A percentile compares a stretch with the other conserved stretches of the same genome.
phyloP scores from a whole-genome alignment of 1,139 yeast genomes.

The Pichia sp. region DNA sequence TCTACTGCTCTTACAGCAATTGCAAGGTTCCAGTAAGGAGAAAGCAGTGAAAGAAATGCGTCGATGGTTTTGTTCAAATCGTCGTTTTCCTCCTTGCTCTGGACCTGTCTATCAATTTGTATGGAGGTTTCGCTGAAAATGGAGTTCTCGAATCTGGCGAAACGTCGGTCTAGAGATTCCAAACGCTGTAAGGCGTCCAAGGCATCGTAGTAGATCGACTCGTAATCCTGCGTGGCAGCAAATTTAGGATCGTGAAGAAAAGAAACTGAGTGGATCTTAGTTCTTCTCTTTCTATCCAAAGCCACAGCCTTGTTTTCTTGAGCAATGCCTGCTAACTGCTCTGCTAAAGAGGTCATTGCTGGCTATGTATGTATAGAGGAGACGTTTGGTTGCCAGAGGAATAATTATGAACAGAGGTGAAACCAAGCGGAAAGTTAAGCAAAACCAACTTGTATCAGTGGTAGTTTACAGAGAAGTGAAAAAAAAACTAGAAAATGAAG shows the following conservation, averaged over 20 bases:
- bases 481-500: too few relatives aligned
- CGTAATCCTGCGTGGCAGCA: constrained; percentile 93
- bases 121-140: constrained; percentile 80
- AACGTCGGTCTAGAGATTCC: constrained; percentile 63
- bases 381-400: neutral
- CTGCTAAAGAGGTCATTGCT: constrained; percentile 56
- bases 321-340: constrained; percentile 73
- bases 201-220: constrained; percentile 68
- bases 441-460: too few relatives aligned
- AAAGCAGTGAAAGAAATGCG: constrained; percentile 68
- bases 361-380: neutral
- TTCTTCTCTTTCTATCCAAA: constrained; percentile 79
- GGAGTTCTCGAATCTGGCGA: constrained; percentile 61
- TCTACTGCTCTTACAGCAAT: constrained; percentile 86
- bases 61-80: constrained; percentile 69
- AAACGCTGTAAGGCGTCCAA: constrained; percentile 75
- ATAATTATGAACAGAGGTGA: neutral
- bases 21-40: constrained; percentile 68
- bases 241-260: constrained; percentile 78
- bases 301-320: constrained; percentile 68
- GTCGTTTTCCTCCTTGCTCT: constrained; percentile 68
- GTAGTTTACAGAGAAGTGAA: too few relatives aligned
- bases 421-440: neutral
- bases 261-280: constrained; percentile 83
- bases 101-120: constrained; percentile 73